phyloP scores from a whole-genome alignment of 2,329 filamentous ascomycete species.

The Monilinia fructigena region DNA sequence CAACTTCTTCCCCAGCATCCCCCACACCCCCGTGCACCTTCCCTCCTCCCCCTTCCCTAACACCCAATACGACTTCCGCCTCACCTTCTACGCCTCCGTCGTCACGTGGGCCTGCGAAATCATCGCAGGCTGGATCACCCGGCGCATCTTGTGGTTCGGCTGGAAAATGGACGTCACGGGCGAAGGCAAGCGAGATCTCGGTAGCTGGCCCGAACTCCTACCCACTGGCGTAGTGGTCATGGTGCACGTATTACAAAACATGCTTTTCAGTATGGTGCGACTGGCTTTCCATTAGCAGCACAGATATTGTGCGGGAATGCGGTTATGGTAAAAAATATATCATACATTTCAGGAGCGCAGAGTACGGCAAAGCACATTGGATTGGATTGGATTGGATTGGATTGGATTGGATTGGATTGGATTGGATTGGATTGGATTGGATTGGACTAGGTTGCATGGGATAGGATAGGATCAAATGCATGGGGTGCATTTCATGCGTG shows the following conservation, averaged over 20 bases:
- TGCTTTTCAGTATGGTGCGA: conserved; percentile 68
- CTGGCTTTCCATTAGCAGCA: conserved; percentile 51
- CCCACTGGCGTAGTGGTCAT: conserved; percentile 65
- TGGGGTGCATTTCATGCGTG: not conserved
- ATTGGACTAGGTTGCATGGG: too few relatives aligned
- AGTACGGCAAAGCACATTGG: too few relatives aligned
- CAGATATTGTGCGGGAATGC: not conserved
- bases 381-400: not conserved
- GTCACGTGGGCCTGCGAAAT: conserved; percentile 69
- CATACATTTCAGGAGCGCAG: not conserved
- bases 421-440: too few relatives aligned
- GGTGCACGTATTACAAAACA: conserved; percentile 69
- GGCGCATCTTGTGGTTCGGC: conserved; percentile 55
- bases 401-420: not conserved
- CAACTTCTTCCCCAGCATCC: not conserved
- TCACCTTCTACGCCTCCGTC: conserved; percentile 62
- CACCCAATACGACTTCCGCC: conserved; percentile 56
- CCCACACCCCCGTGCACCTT: not conserved
- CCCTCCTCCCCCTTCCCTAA: conserved; percentile 31
- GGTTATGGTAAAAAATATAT: too few relatives aligned
- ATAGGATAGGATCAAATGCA: too few relatives aligned
- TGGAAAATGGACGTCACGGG: conserved; percentile 62
- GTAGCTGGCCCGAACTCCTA: conserved; percentile 65
- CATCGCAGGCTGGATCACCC: conserved; percentile 58
- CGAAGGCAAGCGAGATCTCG: conserved; percentile 63